Base-by-base conservation (phyloP, 345 rosid species). In the Syzygium aqueum region DNA sequence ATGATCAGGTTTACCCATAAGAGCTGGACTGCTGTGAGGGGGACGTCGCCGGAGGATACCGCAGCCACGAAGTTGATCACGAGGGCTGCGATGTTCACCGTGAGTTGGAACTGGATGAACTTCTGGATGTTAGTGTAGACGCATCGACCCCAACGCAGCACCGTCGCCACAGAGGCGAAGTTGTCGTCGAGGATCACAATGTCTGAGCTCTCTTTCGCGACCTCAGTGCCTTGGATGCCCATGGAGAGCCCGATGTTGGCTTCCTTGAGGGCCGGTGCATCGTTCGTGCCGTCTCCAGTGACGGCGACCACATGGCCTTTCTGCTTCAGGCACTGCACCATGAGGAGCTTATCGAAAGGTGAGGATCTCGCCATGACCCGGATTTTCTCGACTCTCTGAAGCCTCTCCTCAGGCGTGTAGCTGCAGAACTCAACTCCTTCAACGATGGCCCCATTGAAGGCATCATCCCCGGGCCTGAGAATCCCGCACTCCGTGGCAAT, bases 291-390 rank as follows among this genome's bases (percentile, higher is more conserved):
- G n/a, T 96, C 97, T 1, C 96, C 96, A 0, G 96, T 95, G 85
- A 95, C 95, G 1, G 96, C 94, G n/a, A 96, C 98, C 3, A 94
- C 96, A 54, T 93, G 95, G 1, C 96, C 96, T 90, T 94, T 87
- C 88, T 91, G 92, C 85, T 92, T 94, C 77, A 96, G 89, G 89
- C 96, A 92, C 84, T 95, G 93, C 63, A 96, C 99, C 98, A 95
- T 93, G 9, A 95, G 91, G 84, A 95, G 94, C 54, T 95, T 96
- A 84, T 96, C 96, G 2, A 93, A 92, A 1, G 98, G 97, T 16
- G 95, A 95, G 4, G 98, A 94, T 87, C 98, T 90, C n/a, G 96
- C 98, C 97, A 95, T 95, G 51, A 96, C 98, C 11, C 92, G 57
- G 88, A 93, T 95, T 11, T 88, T 91, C 13, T 96, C 96, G 0